A percentile compares a stretch with the other conserved stretches of the same genome.
These are phyloP conservation scores for Suillus subluteus DNA, from an alignment of 768 basidiomycete genomes.

Conservation along the genomic window DNA sequence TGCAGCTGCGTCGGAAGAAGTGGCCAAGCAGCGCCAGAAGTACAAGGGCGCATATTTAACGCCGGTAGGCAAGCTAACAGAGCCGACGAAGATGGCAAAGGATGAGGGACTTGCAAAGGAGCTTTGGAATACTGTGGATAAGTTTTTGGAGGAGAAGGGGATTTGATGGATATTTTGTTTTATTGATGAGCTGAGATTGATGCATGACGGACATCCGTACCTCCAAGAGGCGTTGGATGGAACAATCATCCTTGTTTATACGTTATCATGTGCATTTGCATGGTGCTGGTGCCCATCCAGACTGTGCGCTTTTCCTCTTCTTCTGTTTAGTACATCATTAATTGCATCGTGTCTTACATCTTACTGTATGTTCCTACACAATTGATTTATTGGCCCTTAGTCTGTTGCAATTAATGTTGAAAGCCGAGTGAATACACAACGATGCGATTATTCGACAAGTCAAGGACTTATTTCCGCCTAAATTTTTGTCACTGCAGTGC, in stretches of 20 bases:
- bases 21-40: constrained; percentile 23
- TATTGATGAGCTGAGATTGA: not conserved
- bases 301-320: not conserved
- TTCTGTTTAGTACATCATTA: not conserved
- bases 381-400: not conserved
- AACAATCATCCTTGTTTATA: not conserved
- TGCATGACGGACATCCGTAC: not conserved
- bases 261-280: not conserved
- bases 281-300: no score
- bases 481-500: no score
- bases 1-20: constrained; percentile 33
- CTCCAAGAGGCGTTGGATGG: not conserved
- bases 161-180: constrained; percentile 14
- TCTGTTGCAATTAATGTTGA: not conserved
- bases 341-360: not conserved
- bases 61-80: constrained; percentile 24
- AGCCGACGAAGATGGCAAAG: constrained; percentile 16
- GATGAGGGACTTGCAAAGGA: constrained; percentile 32
- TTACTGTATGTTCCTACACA: not conserved
- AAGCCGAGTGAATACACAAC: not conserved
- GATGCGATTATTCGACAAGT: no score
- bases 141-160: constrained; percentile 25
- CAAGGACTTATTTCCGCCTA: no score
- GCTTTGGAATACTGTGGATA: constrained; percentile 32
- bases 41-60: constrained; percentile 35